A percentile compares a stretch with the other conserved stretches of the same genome.
Conservation (phyloP, 1,139 yeast genomes). For the Hansenula sp. region DNA sequence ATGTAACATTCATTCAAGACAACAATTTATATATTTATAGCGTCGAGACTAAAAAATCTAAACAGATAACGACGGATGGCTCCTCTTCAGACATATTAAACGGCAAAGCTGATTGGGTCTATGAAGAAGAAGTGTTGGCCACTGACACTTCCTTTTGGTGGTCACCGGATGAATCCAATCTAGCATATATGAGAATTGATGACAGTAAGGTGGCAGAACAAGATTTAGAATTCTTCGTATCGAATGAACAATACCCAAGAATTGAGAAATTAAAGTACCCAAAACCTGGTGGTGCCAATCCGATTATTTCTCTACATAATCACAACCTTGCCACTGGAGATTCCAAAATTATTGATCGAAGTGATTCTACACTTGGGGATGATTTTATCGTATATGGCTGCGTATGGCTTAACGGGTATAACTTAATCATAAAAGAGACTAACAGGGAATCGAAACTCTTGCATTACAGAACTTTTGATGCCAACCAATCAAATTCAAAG, state of each 20-base stretch:
- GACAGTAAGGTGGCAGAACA: conserved; percentile 69
- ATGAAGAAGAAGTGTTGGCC: conserved; percentile 84
- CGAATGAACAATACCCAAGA: conserved; percentile 55
- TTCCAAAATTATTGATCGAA: conserved; percentile 22
- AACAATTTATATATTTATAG: conserved; percentile 60
- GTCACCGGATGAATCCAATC: conserved; percentile 66
- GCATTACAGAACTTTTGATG: conserved; percentile 43
- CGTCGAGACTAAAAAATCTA: conserved; percentile 34
- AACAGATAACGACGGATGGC: conserved; percentile 68
- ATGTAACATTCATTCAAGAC: conserved; percentile 66
- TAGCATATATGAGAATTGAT: conserved; percentile 65
- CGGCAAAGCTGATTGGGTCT: conserved; percentile 95
- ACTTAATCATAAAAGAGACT: conserved; percentile 59
- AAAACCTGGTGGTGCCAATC: conserved; percentile 80
- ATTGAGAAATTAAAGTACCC: conserved; percentile 67
- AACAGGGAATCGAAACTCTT: conserved; percentile 67
- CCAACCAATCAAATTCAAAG: conserved; percentile 29
- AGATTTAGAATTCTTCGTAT: conserved; percentile 61
- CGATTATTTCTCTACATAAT: conserved; percentile 48
- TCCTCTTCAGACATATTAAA: conserved; percentile 61
- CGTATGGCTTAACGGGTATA: conserved; percentile 57
- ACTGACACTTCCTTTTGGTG: conserved; percentile 78
- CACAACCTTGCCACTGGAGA: conserved; percentile 36
- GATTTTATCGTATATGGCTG: conserved; percentile 62
- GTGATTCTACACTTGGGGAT: conserved; percentile 29